Evolutionary conservation across 306 rosid species (phyloP).

Genomic region (Hippophae tibetana): DNA sequence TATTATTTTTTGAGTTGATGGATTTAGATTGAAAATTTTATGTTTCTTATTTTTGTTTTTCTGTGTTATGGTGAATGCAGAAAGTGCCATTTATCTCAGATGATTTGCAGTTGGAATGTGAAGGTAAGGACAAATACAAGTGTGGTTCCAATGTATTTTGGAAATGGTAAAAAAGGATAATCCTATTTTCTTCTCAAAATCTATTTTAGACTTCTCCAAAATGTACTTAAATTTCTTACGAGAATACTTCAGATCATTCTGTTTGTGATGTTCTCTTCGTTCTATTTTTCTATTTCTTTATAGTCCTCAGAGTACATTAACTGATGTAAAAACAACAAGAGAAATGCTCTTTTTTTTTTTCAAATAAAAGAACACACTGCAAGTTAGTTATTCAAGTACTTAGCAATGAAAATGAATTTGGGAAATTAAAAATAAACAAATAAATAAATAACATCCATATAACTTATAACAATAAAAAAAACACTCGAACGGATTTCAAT

Average conservation of each 20-base stretch:
- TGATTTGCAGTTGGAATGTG: conserved; percentile 78
- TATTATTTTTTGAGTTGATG: neutral
- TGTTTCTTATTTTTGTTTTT: conserved; percentile 3
- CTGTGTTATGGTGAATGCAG: conserved; percentile 32
- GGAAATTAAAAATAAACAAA: no score
- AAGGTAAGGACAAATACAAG: conserved; percentile 93
- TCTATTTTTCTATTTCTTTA: neutral
- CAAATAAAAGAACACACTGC: no score
- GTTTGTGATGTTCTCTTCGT: conserved; percentile 1
- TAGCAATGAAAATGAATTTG: no score
- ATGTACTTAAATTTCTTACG: conserved; percentile 25
- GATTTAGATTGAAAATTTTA: neutral
- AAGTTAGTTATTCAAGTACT: no score
- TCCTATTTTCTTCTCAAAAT: neutral
- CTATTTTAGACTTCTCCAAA: neutral
- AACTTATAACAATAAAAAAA: no score
- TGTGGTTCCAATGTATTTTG: conserved; percentile 99
- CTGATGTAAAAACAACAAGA: neutral
- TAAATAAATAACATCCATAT: no score
- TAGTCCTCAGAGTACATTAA: neutral
- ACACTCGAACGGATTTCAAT: no score
- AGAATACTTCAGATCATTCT: conserved; percentile 4
- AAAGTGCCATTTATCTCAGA: conserved; percentile 81
- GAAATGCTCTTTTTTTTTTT: no score
- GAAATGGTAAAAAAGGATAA: conserved; percentile 64